Base-by-base conservation (phyloP, 2,329 filamentous ascomycete genomes). In the Aspergillus quadricinctus region DNA sequence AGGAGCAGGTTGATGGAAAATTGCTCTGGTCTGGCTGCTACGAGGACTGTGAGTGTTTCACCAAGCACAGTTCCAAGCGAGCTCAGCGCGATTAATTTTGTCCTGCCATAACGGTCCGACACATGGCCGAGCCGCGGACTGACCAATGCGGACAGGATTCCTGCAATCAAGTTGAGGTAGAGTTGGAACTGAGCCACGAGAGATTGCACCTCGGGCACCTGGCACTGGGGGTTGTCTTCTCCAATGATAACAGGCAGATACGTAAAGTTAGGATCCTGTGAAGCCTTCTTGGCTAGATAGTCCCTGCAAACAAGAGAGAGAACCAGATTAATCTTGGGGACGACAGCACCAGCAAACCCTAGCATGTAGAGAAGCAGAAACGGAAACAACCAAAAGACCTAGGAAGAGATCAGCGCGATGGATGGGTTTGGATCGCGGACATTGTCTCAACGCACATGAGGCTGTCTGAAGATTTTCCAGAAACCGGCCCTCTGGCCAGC, bases 251-350 rank as follows among this genome's bases (percentile, higher is more conserved):
- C 80, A 0, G 89, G 88, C 1, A 81, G 69, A 67, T 87, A 81
- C 6, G 79, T 80, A 62, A 85, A 84, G 27, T 74, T 77, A 0
- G 88, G 86, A 60, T 90, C 80, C 8, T 74, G 63, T 3, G 80
- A 69, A 7, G 83, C 79, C 70, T 83, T 77, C 64, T 95, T 88
- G 25, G 86, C 81, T 62, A 94, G 88, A 73, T 96, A 95, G 58
- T 89, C 82, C 60, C 86, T 84, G 73, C 94, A 99, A 52, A 97
- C 84, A 28, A 99, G 80, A 56, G 87, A 83, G 59, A 96, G 81
- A 60, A 96, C 90, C 74, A 97, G 77, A 68, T 96, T 96, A 60
- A 96, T 80, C 71, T 89, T 94, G 9, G 93, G 92, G 8, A 97
- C 90, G 7, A 94, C 79, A 6, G 90, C 83, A 55, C 90, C 91